Evolutionary conservation across 2,329 filamentous ascomycete species (phyloP).

Genomic region (Clarireedia homoeocarpa): DNA sequence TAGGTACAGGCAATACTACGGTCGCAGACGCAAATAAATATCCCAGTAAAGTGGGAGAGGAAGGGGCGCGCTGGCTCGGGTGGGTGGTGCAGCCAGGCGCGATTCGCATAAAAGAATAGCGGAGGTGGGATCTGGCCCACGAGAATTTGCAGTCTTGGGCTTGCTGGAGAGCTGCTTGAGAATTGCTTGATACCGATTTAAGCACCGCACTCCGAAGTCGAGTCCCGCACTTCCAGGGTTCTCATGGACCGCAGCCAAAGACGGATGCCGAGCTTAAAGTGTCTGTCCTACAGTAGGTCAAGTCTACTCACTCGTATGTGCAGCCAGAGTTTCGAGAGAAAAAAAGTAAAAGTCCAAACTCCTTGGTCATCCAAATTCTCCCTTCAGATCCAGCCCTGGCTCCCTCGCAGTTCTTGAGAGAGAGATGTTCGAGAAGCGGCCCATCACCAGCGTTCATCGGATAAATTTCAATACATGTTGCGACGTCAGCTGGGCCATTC

Average conservation of each 20-base stretch:
- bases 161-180: too few species aligned
- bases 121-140: too few species aligned
- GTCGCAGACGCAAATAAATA: background rate
- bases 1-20: background rate
- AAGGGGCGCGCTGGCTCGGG: background rate
- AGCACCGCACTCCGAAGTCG: too few species aligned
- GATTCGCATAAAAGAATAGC: too few species aligned
- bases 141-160: too few species aligned
- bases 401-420: background rate
- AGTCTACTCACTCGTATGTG: too few species aligned
- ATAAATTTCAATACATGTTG: background rate
- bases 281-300: too few species aligned
- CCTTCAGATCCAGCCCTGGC: background rate
- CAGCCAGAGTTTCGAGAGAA: too few species aligned
- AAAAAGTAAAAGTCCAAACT: background rate
- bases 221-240: too few species aligned
- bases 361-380: background rate
- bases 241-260: background rate
- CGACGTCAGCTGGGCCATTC: constrained; percentile 4
- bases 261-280: background rate
- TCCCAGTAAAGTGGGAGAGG: background rate
- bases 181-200: too few species aligned
- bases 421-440: background rate
- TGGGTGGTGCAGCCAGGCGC: background rate
- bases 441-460: background rate